Evolutionary conservation across 352 stramenopile genomes (phyloP), one percentile per base, ranked within the genome.

Genomic region (Pythium myriotylum): DNA sequence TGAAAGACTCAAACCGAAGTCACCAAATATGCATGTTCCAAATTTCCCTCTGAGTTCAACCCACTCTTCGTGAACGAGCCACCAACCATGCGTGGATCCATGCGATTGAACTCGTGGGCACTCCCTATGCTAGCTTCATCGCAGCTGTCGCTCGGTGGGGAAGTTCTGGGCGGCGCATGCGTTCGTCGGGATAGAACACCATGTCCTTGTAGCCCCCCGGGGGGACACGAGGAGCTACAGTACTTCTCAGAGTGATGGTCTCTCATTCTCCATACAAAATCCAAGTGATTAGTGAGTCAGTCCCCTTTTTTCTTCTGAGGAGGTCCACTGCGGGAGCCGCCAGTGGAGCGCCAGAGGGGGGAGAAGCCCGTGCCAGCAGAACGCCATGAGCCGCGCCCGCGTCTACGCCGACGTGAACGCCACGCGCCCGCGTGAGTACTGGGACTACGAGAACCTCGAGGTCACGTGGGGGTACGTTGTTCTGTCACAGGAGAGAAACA

Each of bases 391-490:
- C 71, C 77, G 80, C 41, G 81, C 84, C 29, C 75, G 88, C 14
- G 94, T 98, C 55, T 98, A 98, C 73, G 87, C 89, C 40, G 90
- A 98, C 74, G 92, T 97, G 41, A 98, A 98, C 67, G 84, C 98
- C 67, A 96, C 97, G 71, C 91, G 97, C 32, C 97, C 97, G 23
- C 85, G 95, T 52, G 96, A 99, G 72, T 99, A 99, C 79, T 99
- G 97, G 97, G 97, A 99, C 81, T 99, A 99, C 72, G 97, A 99
- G 77, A 98, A 92, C 68, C 79, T 99, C 17, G 95, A 93, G 53
- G 95, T 99, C 43, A 96, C 93, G 33, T 99, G 96, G 97, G 89
- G 88, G 84, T 95, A 62, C 49, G 47, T 42, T 26, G 10, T 24
- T 16, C 23, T 23, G 24, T 42, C 17, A 20, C 37, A 14, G 13